Evolutionary conservation across 177 flowering plant species (phyloP), one percentile per base, ranked within the genome.

Genomic region (Tripterygium wilfordii): DNA sequence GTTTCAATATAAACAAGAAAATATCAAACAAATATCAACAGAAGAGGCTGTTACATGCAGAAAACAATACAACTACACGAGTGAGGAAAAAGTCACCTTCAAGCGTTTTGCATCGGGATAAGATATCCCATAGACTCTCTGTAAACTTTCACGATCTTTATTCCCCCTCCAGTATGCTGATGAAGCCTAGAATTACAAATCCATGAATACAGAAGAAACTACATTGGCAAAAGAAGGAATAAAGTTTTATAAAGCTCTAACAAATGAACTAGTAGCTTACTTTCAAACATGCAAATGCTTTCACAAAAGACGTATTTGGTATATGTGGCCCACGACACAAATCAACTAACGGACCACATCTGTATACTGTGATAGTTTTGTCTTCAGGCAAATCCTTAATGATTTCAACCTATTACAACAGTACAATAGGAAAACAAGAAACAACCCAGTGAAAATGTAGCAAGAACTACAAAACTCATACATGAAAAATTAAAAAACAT

Each of bases 271-370:
- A 27, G 35, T 9, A 43, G 54, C 30, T 66, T 60, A 94, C 99
- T 96, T 83, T 94, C 51, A 85, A 66, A 68, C 99, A 94, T 12
- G 75, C 59, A 68, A 94, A 64, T 40, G 97, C 95, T 63, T 94
- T 94, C 18, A 85, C 99, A 72, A 84, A 94, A 40, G 99, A 83
- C 23, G 97, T 94, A 59, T 80, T 94, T 26, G 99, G 99, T 51
- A 94, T 94, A 67, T 94, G 99, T 9, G 99, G 99, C 18, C 99
- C 97, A 49, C 99, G 92, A 58, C 99, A 94, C 50, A 94, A 70
- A 67, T 94, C 99, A 59, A 94, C 94, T 52, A 94, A 67, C 4
- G 97, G 97, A 3, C 99, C 99, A 74, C 99, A 94, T 68, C 99
- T 77, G 48, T 94, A 94, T 15, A 94, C 97, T 4, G 99, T 94